A percentile compares a stretch with the other conserved stretches of the same genome.
Conservation (phyloP, 2,329 filamentous ascomycete genomes). For the Exophiala aquamarina region DNA sequence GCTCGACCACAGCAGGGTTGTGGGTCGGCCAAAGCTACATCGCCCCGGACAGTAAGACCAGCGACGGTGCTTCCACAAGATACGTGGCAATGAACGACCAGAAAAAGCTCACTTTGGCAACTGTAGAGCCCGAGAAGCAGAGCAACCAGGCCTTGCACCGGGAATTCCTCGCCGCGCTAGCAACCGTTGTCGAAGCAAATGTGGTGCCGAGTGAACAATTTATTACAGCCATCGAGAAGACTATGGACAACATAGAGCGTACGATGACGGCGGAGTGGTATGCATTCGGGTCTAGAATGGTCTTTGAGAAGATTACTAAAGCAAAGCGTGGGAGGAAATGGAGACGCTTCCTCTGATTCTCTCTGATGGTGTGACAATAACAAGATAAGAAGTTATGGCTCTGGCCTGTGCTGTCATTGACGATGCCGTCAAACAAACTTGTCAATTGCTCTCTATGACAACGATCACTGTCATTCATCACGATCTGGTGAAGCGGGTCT, state of each 20-base stretch:
- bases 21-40: slow-evolving; percentile 4
- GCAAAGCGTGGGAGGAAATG: too few species aligned
- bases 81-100: neutral
- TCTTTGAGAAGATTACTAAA: too few species aligned
- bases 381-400: too few species aligned
- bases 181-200: slow-evolving; percentile 5
- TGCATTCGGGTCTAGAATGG: slow-evolving; percentile 4
- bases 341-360: too few species aligned
- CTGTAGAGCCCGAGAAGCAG: slow-evolving; percentile 2
- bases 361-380: too few species aligned
- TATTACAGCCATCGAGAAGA: slow-evolving; percentile 1
- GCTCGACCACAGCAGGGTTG: slow-evolving; percentile 6
- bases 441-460: too few species aligned
- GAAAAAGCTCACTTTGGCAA: neutral
- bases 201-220: slow-evolving; percentile 3
- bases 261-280: slow-evolving; percentile 4
- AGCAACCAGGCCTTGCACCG: slow-evolving; percentile 6
- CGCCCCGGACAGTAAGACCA: neutral
- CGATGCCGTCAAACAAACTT: too few species aligned
- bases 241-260: neutral
- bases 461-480: too few species aligned
- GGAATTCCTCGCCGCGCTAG: slow-evolving; percentile 5
- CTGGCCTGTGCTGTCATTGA: too few species aligned
- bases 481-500: too few species aligned
- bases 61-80: neutral